Percentiles rank a stretch among this genome's conserved stretches.
phyloP scores from a whole-genome alignment of 768 basidiomycete species.

The Suillus placidus region DNA sequence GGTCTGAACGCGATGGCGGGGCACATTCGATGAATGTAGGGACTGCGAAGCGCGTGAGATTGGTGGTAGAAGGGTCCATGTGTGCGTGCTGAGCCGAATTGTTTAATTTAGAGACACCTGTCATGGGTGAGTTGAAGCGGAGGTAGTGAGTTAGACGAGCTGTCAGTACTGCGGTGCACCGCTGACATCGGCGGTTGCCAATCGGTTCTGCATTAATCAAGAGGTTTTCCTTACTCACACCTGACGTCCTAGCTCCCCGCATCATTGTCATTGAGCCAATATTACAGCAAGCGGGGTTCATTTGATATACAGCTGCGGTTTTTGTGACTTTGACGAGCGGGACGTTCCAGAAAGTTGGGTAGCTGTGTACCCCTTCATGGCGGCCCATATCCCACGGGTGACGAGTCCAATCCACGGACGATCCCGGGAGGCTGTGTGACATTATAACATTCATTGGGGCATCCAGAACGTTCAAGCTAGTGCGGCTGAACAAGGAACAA shows the following conservation, averaged over 20 bases:
- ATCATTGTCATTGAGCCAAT: conserved; percentile 44
- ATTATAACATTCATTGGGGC: conserved; percentile 49
- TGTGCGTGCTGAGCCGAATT: conserved; percentile 45
- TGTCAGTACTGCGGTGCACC: conserved; percentile 47
- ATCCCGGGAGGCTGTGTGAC: background rate
- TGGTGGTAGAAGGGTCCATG: conserved; percentile 53
- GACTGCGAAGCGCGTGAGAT: conserved; percentile 44
- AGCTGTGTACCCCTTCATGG: conserved; percentile 35
- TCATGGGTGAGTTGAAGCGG: conserved; percentile 54
- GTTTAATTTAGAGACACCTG: conserved; percentile 36
- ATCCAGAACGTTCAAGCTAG: conserved; percentile 32
- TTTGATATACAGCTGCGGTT: conserved; percentile 55
- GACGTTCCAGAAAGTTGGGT: conserved; percentile 55
- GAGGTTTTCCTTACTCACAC: conserved; percentile 43
- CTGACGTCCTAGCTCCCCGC: conserved; percentile 52
- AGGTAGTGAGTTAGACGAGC: conserved; percentile 34
- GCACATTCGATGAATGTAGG: conserved; percentile 52
- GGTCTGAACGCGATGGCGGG: conserved; percentile 52
- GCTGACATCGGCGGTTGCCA: conserved; percentile 32
- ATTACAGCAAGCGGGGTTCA: conserved; percentile 58
- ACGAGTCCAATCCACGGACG: conserved; percentile 8
- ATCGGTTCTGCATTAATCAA: conserved; percentile 23
- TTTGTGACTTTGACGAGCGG: conserved; percentile 43
- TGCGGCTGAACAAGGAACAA: background rate
- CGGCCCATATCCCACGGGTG: no score